Evolutionary conservation across 441 rosid species (phyloP), one percentile per base, ranked within the genome.

Genomic region (Euphorbia corollata): DNA sequence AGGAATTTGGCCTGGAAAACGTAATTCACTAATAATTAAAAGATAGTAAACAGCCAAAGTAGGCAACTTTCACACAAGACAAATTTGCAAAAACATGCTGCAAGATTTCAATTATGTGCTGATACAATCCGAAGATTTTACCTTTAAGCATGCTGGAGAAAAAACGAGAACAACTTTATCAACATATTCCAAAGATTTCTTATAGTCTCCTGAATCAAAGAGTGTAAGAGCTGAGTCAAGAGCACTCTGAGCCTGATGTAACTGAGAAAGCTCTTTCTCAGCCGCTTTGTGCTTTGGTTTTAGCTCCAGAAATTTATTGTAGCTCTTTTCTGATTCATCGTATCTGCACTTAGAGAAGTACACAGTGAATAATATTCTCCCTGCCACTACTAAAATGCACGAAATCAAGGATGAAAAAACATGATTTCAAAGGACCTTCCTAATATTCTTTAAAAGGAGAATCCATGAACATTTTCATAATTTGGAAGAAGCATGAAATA

Each of bases 141-240:
- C 99, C 98, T 78, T 84, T 60, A 87, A 80, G 80, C 99, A 89
- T 39, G 88, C 88, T 22, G 97, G 96, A 56, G 92, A 91, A 75
- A 94, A 94, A 67, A 91, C 91, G 61, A 91, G 92, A 7, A 94
- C 97, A 69, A 94, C 89, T 84, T 90, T 91, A 50, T 88, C 92
- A 70, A 94, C 70, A 71, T 70, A 91, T 30, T 91, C 99, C 74
- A 88, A 75, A 53, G 99, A 81, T 79, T 88, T 91, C 32, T 73
- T 50, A 75, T 70, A 80, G 19, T 91, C 96, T 8, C 85, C 86
- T 0, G 94, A 87, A 56, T 84, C 87, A 60, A 83, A 88, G 20
- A 91, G 86, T 67, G 75, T 63, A 27, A 74, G 64, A 38, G 99
- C 92, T 43, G 87, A 74, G 73, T 85, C 96, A 43, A 91, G 67